Evolutionary conservation across 2,329 filamentous ascomycete species (phyloP).

Genomic region (Didymella lethalis): DNA sequence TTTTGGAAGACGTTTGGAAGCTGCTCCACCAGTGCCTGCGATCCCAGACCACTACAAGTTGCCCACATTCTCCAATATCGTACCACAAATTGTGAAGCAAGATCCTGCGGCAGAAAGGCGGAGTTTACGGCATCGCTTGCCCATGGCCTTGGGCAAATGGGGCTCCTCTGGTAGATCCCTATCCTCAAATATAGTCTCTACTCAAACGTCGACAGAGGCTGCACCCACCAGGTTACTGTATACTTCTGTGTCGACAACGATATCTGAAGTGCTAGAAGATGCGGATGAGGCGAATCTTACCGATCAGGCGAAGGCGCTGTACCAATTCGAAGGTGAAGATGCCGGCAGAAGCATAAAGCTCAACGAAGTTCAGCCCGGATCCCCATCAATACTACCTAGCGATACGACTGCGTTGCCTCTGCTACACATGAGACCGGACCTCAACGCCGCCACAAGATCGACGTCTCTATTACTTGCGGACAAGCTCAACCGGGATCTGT

Average conservation of each 20-base stretch:
- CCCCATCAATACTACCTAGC: background rate
- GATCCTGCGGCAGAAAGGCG: background rate
- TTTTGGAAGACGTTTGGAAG: conserved; percentile 27
- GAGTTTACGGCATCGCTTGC: background rate
- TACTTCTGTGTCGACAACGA: background rate
- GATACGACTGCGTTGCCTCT: background rate
- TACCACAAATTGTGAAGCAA: background rate
- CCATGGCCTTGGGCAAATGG: background rate
- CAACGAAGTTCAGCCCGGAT: background rate
- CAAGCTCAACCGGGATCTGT: background rate
- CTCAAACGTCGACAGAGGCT: conserved; percentile 1
- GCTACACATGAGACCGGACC: background rate
- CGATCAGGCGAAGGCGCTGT: background rate
- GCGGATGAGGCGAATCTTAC: background rate
- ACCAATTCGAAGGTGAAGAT: background rate
- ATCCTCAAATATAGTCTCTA: conserved; percentile 8
- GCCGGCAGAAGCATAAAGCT: background rate
- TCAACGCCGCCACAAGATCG: background rate
- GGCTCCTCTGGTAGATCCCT: background rate
- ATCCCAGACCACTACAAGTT: conserved; percentile 35
- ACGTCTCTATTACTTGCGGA: background rate
- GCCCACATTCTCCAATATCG: conserved; percentile 27
- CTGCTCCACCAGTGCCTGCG: conserved; percentile 35
- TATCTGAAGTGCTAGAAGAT: background rate
- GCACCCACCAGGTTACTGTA: conserved; percentile 4